phyloP scores from a whole-genome alignment of 2,329 filamentous ascomycete species.

The Cytospora piceicola region DNA sequence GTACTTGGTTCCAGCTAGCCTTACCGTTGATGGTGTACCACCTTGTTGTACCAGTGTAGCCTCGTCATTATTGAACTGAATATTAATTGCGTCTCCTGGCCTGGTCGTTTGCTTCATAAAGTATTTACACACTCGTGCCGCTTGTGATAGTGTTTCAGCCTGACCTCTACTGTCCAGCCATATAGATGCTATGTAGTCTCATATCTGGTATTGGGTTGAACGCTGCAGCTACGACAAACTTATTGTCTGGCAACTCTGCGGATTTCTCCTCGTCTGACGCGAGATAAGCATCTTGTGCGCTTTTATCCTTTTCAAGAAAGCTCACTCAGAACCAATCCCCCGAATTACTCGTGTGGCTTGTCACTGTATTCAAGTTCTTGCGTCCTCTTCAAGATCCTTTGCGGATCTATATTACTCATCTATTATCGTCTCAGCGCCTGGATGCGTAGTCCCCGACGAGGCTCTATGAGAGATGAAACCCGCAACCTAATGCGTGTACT shows the following conservation, averaged over 20 bases:
- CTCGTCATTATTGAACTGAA: too few relatives aligned
- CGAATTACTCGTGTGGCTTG: too few relatives aligned
- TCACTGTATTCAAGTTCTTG: too few relatives aligned
- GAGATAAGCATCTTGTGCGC: not conserved
- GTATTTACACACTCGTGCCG: not conserved
- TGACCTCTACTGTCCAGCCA: too few relatives aligned
- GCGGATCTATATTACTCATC: not conserved
- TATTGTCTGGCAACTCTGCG: too few relatives aligned
- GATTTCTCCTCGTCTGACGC: not conserved
- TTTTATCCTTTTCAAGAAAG: not conserved
- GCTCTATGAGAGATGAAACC: not conserved
- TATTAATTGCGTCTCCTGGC: not conserved
- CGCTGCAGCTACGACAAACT: too few relatives aligned
- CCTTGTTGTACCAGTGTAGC: too few relatives aligned
- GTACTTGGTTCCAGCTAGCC: too few relatives aligned
- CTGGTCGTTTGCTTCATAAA: not conserved
- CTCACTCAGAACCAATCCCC: not conserved
- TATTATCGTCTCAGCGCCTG: not conserved
- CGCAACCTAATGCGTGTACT: conserved; percentile 41
- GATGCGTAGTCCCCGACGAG: too few relatives aligned
- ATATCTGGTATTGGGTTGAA: too few relatives aligned
- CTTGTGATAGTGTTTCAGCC: not conserved
- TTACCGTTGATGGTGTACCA: too few relatives aligned
- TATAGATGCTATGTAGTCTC: not conserved
- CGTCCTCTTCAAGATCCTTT: not conserved